Evolutionary conservation across 2,329 filamentous ascomycete species (phyloP), one percentile per base, ranked within the genome.

Genomic region (Arthrobotrys pseudoclavata): DNA sequence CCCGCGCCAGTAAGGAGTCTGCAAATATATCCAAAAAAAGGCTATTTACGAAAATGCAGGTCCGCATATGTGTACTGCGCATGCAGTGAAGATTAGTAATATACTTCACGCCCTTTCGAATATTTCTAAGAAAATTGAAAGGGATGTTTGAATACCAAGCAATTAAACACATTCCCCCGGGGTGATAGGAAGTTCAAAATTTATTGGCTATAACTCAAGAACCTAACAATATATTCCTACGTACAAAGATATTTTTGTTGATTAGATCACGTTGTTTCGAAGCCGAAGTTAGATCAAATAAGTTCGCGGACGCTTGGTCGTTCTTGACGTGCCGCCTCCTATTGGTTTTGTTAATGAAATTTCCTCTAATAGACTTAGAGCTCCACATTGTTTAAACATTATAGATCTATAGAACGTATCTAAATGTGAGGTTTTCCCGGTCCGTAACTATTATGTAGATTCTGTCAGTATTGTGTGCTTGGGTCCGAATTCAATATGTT

Each of bases 341-440:
- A 7, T 7, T 7, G 7, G 29, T n/a, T n/a, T n/a, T n/a, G n/a
- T n/a, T n/a, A n/a, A n/a, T n/a, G n/a, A n/a, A n/a, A n/a, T n/a
- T n/a, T n/a, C n/a, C n/a, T n/a, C n/a, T n/a, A n/a, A n/a, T n/a
- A n/a, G n/a, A n/a, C n/a, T n/a, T n/a, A n/a, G n/a, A n/a, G n/a
- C n/a, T n/a, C n/a, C n/a, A n/a, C n/a, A n/a, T n/a, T n/a, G n/a
- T n/a, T n/a, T n/a, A n/a, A n/a, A n/a, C n/a, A n/a, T n/a, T n/a
- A n/a, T n/a, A n/a, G n/a, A 12, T 18, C 62, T 13, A 76, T 18
- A 76, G 40, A 0, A 83, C 83, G 80, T 90, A 89, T 60, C 87
- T 85, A 81, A 90, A 89, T 20, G 84, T 85, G 80, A 85, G 85
- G 80, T 90, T 89, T 83, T 90, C 86, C 80, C 82, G 85, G 76